These are phyloP conservation scores for Trypanosoma boissoni DNA, from an alignment of 208 protist genomes.

Conservation along the genomic window DNA sequence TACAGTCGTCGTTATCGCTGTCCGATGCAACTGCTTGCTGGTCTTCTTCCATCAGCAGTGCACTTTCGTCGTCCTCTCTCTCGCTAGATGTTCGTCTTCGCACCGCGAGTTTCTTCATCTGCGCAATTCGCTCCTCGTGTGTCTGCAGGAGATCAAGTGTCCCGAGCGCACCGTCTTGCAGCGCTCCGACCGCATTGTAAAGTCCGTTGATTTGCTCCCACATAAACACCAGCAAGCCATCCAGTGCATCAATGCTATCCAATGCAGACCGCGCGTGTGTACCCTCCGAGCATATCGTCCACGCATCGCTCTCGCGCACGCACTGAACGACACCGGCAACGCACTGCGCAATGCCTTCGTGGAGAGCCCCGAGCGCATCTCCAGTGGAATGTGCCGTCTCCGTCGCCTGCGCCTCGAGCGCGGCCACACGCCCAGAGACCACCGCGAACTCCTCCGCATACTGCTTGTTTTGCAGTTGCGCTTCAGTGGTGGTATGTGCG, in stretches of 20 bases:
- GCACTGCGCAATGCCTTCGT: conserved; percentile 32
- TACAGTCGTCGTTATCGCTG: no score
- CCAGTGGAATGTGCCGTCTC: conserved; percentile 14
- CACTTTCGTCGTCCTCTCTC: not conserved
- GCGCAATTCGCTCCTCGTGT: conserved; percentile 51
- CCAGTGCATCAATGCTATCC: conserved; percentile 28
- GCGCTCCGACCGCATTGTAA: conserved; percentile 33
- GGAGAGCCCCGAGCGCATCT: conserved; percentile 17
- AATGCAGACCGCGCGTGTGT: not conserved
- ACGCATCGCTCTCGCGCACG: conserved; percentile 9
- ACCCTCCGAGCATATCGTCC: not conserved
- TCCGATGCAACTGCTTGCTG: no score
- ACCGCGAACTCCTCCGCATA: not conserved
- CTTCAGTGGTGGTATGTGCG: no score
- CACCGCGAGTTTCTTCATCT: conserved; percentile 26
- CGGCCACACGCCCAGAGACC: not conserved
- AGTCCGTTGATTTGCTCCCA: conserved; percentile 36
- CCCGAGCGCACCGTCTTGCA: conserved; percentile 50
- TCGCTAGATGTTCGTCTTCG: not conserved
- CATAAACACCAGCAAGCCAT: conserved; percentile 68
- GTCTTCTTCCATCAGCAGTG: not conserved
- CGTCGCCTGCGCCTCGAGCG: conserved; percentile 19
- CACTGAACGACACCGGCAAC: conserved; percentile 33
- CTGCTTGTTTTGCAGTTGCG: conserved; percentile 10
- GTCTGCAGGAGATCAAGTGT: conserved; percentile 73